phyloP scores from a whole-genome alignment of 495 filamentous ascomycete species.

The Penicillium bialowiezense region DNA sequence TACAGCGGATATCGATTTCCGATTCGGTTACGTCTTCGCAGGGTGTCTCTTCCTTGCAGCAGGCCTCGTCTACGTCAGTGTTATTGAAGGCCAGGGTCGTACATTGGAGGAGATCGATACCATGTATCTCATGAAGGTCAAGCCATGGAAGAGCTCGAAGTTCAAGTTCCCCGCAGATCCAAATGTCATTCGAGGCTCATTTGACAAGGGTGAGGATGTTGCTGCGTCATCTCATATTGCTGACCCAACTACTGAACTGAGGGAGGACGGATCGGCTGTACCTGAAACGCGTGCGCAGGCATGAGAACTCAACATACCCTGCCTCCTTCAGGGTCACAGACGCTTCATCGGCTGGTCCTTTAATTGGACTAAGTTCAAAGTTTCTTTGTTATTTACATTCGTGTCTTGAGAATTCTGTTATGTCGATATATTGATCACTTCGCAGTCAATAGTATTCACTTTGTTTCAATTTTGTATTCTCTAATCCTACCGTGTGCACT shows the following conservation, averaged over 20 bases:
- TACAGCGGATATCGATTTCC: slow-evolving; percentile 62
- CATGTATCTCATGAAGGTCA: slow-evolving; percentile 70
- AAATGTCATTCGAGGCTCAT: slow-evolving; percentile 17
- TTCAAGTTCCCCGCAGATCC: slow-evolving; percentile 37
- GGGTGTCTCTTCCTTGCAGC: slow-evolving; percentile 62
- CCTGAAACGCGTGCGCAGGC: background rate
- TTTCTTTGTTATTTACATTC: too few species aligned
- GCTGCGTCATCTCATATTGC: slow-evolving; percentile 17
- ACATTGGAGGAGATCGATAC: slow-evolving; percentile 77
- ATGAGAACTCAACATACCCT: too few species aligned
- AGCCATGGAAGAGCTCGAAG: slow-evolving; percentile 59
- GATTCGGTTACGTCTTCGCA: slow-evolving; percentile 77
- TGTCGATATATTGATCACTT: background rate
- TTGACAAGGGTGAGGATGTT: slow-evolving; percentile 15
- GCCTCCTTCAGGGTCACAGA: too few species aligned
- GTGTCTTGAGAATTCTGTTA: background rate
- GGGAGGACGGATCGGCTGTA: slow-evolving; percentile 7
- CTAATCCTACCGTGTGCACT: background rate
- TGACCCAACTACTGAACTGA: slow-evolving; percentile 8
- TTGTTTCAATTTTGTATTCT: too few species aligned
- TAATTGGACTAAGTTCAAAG: too few species aligned
- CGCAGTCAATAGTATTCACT: background rate
- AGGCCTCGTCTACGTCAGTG: slow-evolving; percentile 65
- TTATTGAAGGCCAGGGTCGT: slow-evolving; percentile 65
- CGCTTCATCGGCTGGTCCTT: too few species aligned